These are phyloP conservation scores for Lunularia cruciata DNA, from an alignment of 225 moss, liverwort and hornwort genomes.

Conservation along the genomic window DNA sequence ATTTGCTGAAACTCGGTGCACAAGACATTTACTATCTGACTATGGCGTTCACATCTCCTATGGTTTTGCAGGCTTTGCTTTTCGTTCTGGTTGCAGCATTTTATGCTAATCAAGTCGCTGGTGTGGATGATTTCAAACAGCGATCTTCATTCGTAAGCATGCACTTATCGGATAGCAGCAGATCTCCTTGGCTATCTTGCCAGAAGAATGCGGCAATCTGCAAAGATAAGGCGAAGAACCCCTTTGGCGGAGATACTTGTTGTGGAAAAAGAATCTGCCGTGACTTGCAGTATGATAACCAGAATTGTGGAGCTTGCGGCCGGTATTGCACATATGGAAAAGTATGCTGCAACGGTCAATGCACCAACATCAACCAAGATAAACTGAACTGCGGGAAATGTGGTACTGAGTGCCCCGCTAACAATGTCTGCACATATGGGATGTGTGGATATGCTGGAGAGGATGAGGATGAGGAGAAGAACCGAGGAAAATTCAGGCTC, in stretches of 20 bases:
- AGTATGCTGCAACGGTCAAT: constrained; percentile 17
- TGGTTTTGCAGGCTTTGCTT: no score
- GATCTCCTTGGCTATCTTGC: constrained; percentile 8
- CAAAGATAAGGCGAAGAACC: constrained; percentile 16
- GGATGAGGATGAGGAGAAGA: no score
- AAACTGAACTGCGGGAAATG: constrained; percentile 16
- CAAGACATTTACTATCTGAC: no score
- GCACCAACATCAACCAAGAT: neutral
- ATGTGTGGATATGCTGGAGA: constrained; percentile 2
- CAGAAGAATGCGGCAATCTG: neutral
- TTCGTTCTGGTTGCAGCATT: no score
- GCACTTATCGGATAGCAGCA: no score
- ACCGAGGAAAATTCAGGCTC: no score
- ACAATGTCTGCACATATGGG: neutral
- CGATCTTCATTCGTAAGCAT: neutral
- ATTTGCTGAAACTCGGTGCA: no score
- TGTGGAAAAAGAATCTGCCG: constrained; percentile 13
- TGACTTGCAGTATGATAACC: neutral
- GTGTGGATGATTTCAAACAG: no score
- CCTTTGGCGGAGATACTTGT: constrained; percentile 11
- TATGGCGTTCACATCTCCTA: no score
- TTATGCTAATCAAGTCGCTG: no score
- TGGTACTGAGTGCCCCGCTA: neutral
- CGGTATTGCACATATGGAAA: neutral
- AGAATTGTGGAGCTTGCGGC: constrained; percentile 7